Evolutionary conservation across 2,329 filamentous ascomycete genomes (phyloP), one percentile per base, ranked within the genome.

Genomic region (Nemania abortiva): DNA sequence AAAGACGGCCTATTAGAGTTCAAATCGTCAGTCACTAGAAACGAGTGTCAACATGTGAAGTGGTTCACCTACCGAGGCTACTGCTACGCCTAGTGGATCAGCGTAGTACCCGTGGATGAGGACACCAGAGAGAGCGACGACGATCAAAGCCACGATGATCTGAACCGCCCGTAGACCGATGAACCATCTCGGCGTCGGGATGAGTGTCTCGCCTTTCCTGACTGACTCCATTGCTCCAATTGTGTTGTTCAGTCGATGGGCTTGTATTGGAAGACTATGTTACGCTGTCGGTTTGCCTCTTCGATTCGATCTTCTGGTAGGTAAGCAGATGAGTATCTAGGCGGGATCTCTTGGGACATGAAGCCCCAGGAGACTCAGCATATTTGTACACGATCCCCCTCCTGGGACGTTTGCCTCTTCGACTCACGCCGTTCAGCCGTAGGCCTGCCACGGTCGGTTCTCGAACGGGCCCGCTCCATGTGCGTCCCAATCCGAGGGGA

Each of bases 181-280:
- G n/a, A 86, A 73, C 84, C 84, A 85, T 20, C 75, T 62, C 9
- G 84, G 83, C 24, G 83, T 81, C 39, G 76, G 71, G 65, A 85
- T 80, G 66, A 85, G 72, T 64, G 47, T 64, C 56, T 75, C 58
- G 53, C 75, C 75, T 29, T 74, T 74, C 62, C 66, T 76, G 50
- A 72, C 57, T 10, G 70, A 67, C 52, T 75, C 74, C 74, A 75
- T 74, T 27, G 63, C 50, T 45, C 50, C 24, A 27, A 24, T 10
- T 49, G 29, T 59, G 13, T 27, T 53, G 31, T 29, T 65, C 37
- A 9, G 13, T 27, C 53, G 18, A 42, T 13, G 11, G 54, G 29
- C 22, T 27, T 18, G 10, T 18, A 3, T 20, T 59, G 27, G 20
- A 15, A 13, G 47, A 50, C 47, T 37, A 10, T 37, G 27, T 50